Conservation (phyloP, 2,329 filamentous ascomycete species). For the Exophiala dermatitidis region DNA sequence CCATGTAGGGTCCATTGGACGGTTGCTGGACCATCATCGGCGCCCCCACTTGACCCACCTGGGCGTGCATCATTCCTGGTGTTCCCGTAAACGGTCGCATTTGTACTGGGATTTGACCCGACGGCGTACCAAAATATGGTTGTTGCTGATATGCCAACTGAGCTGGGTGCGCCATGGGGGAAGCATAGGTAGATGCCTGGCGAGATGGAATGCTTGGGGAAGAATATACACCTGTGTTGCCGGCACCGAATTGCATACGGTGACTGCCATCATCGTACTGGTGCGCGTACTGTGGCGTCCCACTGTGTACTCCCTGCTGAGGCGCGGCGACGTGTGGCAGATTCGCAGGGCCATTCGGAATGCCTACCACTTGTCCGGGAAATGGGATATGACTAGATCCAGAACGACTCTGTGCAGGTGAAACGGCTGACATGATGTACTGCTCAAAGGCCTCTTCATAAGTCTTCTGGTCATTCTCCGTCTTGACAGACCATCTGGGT, state of each 20-base stretch:
- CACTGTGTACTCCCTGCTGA: slow-evolving; percentile 71
- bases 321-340: slow-evolving; percentile 63
- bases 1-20: slow-evolving; percentile 62
- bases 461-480: slow-evolving; percentile 66
- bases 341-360: slow-evolving; percentile 65
- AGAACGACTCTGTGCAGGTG: slow-evolving; percentile 58
- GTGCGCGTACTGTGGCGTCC: slow-evolving; percentile 67
- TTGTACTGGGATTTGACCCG: slow-evolving; percentile 53
- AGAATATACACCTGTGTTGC: slow-evolving; percentile 71
- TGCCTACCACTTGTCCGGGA: slow-evolving; percentile 76
- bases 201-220: slow-evolving; percentile 69
- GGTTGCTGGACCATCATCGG: slow-evolving; percentile 79
- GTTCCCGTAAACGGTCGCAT: slow-evolving; percentile 66
- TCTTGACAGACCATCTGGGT: slow-evolving; percentile 71
- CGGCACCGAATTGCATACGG: slow-evolving; percentile 76
- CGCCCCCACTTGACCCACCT: slow-evolving; percentile 62
- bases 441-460: slow-evolving; percentile 75
- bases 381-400: slow-evolving; percentile 62
- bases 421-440: slow-evolving; percentile 55
- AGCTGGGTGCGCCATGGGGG: slow-evolving; percentile 59
- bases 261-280: slow-evolving; percentile 68
- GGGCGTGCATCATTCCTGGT: slow-evolving; percentile 64
- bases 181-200: slow-evolving; percentile 60
- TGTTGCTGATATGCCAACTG: slow-evolving; percentile 66
- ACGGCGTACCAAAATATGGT: slow-evolving; percentile 61